These are phyloP conservation scores for Astragalus glycyphyllos DNA, from an alignment of 306 rosid species.

Conservation along the genomic window DNA sequence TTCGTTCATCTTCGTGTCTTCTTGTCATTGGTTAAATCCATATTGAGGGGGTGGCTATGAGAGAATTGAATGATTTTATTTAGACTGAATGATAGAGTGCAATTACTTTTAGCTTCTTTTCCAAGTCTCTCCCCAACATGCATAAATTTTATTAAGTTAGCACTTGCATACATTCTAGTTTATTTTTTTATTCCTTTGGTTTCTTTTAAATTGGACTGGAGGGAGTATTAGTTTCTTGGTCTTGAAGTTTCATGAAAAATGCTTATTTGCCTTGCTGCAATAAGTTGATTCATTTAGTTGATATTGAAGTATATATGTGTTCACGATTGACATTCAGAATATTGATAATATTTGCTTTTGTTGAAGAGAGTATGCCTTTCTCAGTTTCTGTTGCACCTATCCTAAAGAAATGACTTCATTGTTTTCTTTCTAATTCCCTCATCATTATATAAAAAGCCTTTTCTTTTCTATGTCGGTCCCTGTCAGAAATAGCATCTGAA, in stretches of 20 bases:
- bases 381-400: slow-evolving; percentile 7
- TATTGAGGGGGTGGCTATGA: neutral
- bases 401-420: slow-evolving; percentile 19
- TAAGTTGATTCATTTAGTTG: slow-evolving; percentile 11
- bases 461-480: slow-evolving; percentile 3
- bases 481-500: slow-evolving; percentile 15
- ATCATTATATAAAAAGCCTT: neutral
- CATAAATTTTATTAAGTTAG: neutral
- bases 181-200: neutral
- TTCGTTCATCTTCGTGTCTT: neutral
- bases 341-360: slow-evolving; percentile 26
- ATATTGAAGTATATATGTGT: slow-evolving; percentile 18
- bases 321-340: slow-evolving; percentile 3
- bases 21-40: neutral
- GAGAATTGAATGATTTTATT: neutral
- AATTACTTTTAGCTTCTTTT: neutral
- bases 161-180: neutral
- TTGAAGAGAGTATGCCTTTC: slow-evolving; percentile 9
- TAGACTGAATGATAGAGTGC: neutral
- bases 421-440: slow-evolving; percentile 28
- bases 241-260: neutral
- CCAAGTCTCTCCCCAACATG: neutral
- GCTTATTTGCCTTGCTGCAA: slow-evolving; percentile 8
- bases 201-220: too few relatives aligned
- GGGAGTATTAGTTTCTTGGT: slow-evolving; percentile 1